Evolutionary conservation across 805 yeast species (phyloP).

Genomic region (Saturnispora mendoncae): DNA sequence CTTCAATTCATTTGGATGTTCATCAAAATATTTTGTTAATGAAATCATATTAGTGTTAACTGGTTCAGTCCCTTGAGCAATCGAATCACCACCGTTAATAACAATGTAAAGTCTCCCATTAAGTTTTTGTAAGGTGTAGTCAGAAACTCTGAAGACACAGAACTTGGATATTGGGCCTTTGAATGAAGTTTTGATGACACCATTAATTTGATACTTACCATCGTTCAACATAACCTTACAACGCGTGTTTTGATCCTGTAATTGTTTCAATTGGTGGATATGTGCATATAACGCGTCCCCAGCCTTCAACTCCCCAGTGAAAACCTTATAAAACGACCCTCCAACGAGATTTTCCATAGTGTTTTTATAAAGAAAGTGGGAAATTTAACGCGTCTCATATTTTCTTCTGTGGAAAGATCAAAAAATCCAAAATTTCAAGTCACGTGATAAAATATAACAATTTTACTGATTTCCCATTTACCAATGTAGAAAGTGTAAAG

Average conservation of each 20-base stretch:
- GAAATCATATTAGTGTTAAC: constrained; percentile 12
- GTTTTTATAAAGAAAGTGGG: not conserved
- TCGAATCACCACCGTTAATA: constrained; percentile 22
- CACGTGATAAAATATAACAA: not conserved
- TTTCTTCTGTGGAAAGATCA: no score
- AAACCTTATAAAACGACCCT: constrained; percentile 20
- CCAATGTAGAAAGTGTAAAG: no score
- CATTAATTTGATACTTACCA: constrained; percentile 43
- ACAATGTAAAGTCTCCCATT: constrained; percentile 25
- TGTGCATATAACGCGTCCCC: constrained; percentile 22
- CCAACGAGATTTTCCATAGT: constrained; percentile 19
- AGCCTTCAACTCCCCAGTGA: constrained; percentile 16
- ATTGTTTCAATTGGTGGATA: constrained; percentile 25
- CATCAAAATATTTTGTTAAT: constrained; percentile 49
- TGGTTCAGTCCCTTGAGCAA: constrained; percentile 31
- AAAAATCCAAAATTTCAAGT: not conserved
- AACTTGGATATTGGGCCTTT: constrained; percentile 21
- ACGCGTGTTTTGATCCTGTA: constrained; percentile 34
- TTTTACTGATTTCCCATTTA: no score
- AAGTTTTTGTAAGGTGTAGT: constrained; percentile 20
- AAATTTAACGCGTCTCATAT: not conserved
- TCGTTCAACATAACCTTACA: constrained; percentile 42
- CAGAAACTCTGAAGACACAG: constrained; percentile 17
- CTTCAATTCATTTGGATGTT: constrained; percentile 38
- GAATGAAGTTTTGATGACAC: constrained; percentile 36